Conservation (phyloP, 2,329 filamentous ascomycete genomes). For the Ophiocordyceps camponoti-floridani region DNA sequence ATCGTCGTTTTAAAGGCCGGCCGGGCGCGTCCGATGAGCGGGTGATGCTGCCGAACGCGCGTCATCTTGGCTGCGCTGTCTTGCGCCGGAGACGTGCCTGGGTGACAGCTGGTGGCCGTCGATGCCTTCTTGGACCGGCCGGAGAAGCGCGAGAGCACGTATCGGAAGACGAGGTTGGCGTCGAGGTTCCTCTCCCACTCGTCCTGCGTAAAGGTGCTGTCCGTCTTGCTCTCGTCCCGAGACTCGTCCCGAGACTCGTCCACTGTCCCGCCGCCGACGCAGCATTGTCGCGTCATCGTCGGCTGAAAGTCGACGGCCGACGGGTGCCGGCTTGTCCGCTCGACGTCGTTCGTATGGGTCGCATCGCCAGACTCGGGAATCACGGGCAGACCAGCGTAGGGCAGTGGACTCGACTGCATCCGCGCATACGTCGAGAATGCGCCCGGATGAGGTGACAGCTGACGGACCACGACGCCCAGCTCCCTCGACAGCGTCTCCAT, state of each 20-base stretch:
- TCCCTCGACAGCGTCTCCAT: slow-evolving; percentile 76
- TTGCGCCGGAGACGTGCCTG: slow-evolving; percentile 26
- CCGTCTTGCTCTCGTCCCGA: slow-evolving; percentile 8
- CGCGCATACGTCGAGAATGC: slow-evolving; percentile 71
- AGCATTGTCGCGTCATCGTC: slow-evolving; percentile 19
- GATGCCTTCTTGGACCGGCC: slow-evolving; percentile 24
- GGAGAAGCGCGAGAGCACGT: slow-evolving; percentile 60
- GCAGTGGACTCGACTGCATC: slow-evolving; percentile 44
- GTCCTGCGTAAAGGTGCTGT: slow-evolving; percentile 40
- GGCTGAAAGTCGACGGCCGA: slow-evolving; percentile 25
- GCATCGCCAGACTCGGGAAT: slow-evolving; percentile 33
- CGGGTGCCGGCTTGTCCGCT: neutral
- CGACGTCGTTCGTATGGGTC: slow-evolving; percentile 3
- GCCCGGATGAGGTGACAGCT: slow-evolving; percentile 63
- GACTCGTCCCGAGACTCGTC: no score
- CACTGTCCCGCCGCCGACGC: slow-evolving; percentile 17
- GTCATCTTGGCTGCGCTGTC: slow-evolving; percentile 62
- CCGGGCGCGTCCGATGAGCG: slow-evolving; percentile 47
- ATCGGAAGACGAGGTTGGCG: slow-evolving; percentile 79
- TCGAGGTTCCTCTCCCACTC: slow-evolving; percentile 93
- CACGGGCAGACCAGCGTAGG: slow-evolving; percentile 62
- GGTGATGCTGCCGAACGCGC: slow-evolving; percentile 76
- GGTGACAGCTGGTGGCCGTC: slow-evolving; percentile 24
- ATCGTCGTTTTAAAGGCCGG: slow-evolving; percentile 34
- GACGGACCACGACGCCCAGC: slow-evolving; percentile 66